Evolutionary conservation across 352 stramenopile species (phyloP), one percentile per base, ranked within the genome.

Genomic region (Nothophytophthora sp.): DNA sequence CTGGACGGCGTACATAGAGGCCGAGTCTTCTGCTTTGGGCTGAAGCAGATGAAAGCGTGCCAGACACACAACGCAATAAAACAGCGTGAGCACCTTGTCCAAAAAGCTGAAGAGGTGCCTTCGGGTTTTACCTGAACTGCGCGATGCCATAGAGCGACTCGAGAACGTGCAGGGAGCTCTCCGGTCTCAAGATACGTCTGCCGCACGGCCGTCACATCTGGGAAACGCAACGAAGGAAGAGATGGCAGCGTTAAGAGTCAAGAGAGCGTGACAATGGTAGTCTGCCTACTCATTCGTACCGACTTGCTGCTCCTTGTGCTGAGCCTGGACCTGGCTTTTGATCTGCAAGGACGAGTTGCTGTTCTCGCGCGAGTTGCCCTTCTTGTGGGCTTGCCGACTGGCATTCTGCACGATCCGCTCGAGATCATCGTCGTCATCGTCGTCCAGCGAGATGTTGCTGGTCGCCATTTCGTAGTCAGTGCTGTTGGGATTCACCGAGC

Each of bases 1-100:
- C 47, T 90, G 71, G 10, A 90, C 66, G 1, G 81, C 67, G 41
- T 90, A 87, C 72, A 90, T 88, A 2, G 80, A 86, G 32, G 78
- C 69, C 2, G 70, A 57, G 33, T 83, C 75, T n/a, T 66, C 65
- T 19, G 47, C 13, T 15, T 60, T 42, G 4, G 53, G 34, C 66
- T 72, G 20, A 29, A 37, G 33, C 2, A 23, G 11, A 36, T 28
- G 16, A 6, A 45, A 35, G n/a, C 24, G 29, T 37, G 22, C 13
- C 12, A 6, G n/a, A 25, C 35, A 19, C 43, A 35, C 8, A 50
- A 42, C 12, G 3, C 5, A 35, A 35, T n/a, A 12, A 10, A 35
- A 35, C 5, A 30, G 27, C 4, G 13, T 58, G 22, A 64, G 34
- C 27, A 23, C 3, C 9, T 13, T 36, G 20, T 19, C 13, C 19